These are phyloP conservation scores for Aspergillus arachidicola DNA, from an alignment of 2,329 filamentous ascomycete species.

Conservation along the genomic window DNA sequence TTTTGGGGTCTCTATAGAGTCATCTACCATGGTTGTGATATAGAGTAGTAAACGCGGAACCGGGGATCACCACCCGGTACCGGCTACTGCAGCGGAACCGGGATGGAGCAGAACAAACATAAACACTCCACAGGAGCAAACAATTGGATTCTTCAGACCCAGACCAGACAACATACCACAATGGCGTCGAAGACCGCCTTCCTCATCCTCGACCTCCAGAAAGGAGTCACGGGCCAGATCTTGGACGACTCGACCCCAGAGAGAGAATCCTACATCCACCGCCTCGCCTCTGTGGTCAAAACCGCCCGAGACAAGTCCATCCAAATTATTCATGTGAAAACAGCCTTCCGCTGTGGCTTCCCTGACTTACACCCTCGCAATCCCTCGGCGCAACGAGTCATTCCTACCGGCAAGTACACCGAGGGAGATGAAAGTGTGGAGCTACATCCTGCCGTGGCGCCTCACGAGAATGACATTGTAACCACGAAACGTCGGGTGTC, in stretches of 20 bases:
- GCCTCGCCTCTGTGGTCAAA: background rate
- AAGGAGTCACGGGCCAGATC: background rate
- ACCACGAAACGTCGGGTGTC: slow-evolving; percentile 41
- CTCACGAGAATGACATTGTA: slow-evolving; percentile 29
- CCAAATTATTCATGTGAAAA: slow-evolving; percentile 33
- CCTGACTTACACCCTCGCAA: slow-evolving; percentile 34
- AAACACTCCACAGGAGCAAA: too few relatives aligned
- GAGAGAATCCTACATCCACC: background rate
- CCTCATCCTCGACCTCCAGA: background rate
- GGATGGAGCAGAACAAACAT: too few relatives aligned
- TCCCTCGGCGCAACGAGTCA: slow-evolving; percentile 20
- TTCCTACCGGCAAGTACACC: slow-evolving; percentile 22
- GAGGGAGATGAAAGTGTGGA: background rate
- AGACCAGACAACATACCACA: background rate
- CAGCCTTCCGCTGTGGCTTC: slow-evolving; percentile 35
- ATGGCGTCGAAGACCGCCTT: background rate
- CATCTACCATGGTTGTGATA: too few relatives aligned
- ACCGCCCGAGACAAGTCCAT: background rate
- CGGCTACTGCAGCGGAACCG: too few relatives aligned
- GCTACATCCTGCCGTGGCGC: slow-evolving; percentile 12
- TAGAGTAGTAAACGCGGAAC: too few relatives aligned
- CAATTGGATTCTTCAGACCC: background rate
- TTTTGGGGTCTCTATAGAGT: too few relatives aligned
- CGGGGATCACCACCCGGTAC: too few relatives aligned
- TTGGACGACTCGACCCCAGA: background rate